Evolutionary conservation across 768 basidiomycete genomes (phyloP).

Genomic region (Tulasnella sp.): DNA sequence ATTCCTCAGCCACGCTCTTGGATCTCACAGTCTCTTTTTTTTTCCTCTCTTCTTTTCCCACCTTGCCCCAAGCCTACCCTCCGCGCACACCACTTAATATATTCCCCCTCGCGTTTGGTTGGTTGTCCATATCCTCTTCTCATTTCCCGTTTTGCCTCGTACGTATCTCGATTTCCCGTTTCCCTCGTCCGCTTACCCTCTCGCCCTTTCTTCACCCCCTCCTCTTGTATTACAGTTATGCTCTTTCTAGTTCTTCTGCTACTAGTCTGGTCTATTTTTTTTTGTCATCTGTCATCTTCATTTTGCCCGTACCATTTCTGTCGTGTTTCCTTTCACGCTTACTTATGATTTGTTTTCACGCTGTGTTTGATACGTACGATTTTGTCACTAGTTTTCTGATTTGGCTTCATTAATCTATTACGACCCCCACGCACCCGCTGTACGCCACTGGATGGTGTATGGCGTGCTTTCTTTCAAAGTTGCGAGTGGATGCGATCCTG

Average conservation of each 20-base stretch:
- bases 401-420: neutral
- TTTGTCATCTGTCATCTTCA: neutral
- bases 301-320: neutral
- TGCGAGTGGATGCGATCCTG: neutral
- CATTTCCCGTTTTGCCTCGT: neutral
- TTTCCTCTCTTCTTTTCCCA: neutral
- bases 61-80: neutral
- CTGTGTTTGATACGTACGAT: neutral
- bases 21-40: neutral
- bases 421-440: neutral
- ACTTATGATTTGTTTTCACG: slow-evolving; percentile 4
- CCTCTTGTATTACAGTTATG: neutral
- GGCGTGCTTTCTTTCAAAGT: neutral
- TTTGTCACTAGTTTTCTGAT: neutral
- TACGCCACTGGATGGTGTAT: neutral
- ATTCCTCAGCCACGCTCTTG: neutral
- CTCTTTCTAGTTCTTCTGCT: neutral
- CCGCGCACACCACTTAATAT: neutral
- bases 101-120: neutral
- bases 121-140: neutral
- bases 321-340: neutral
- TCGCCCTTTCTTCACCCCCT: neutral
- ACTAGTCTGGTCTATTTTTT: neutral
- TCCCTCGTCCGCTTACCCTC: neutral
- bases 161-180: neutral